phyloP scores from a whole-genome alignment of 441 rosid genomes.

The Metrosideros polymorpha region DNA sequence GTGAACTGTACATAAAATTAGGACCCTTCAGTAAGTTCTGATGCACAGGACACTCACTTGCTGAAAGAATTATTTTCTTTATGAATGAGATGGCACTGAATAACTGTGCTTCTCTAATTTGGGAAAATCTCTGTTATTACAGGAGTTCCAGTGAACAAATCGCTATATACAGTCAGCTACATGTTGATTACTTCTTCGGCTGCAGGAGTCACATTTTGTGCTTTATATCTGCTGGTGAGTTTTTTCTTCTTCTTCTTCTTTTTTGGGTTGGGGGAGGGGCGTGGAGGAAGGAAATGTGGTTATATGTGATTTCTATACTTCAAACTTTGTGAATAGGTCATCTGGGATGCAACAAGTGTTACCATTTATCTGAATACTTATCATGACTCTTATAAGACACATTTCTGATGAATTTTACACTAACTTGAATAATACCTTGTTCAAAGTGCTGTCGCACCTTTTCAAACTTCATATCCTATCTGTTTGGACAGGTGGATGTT shows the following conservation, averaged over 20 bases:
- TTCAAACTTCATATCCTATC: neutral
- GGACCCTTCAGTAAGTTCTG: neutral
- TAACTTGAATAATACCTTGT: neutral
- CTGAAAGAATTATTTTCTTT: neutral
- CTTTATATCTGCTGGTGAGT: constrained; percentile 8
- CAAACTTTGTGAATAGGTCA: neutral
- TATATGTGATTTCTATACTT: neutral
- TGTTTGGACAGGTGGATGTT: constrained; percentile 2
- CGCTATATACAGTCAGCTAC: constrained; percentile 4
- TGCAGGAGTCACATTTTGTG: constrained; percentile 3
- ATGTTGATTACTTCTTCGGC: constrained; percentile 9
- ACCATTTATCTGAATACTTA: neutral
- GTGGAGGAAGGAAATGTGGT: neutral
- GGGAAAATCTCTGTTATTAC: neutral
- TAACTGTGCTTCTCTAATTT: neutral
- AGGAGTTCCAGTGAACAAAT: constrained; percentile 5
- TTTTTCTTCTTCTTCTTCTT: too few species aligned
- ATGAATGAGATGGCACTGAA: neutral
- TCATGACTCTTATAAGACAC: neutral
- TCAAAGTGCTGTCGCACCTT: neutral
- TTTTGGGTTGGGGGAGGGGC: neutral
- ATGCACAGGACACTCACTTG: neutral
- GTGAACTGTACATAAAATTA: neutral
- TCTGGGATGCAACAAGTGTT: neutral
- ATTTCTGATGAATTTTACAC: neutral